Evolutionary conservation across 1,139 yeast genomes (phyloP), one percentile per base, ranked within the genome.

Genomic region (Magnusiomyces tetraspermus): DNA sequence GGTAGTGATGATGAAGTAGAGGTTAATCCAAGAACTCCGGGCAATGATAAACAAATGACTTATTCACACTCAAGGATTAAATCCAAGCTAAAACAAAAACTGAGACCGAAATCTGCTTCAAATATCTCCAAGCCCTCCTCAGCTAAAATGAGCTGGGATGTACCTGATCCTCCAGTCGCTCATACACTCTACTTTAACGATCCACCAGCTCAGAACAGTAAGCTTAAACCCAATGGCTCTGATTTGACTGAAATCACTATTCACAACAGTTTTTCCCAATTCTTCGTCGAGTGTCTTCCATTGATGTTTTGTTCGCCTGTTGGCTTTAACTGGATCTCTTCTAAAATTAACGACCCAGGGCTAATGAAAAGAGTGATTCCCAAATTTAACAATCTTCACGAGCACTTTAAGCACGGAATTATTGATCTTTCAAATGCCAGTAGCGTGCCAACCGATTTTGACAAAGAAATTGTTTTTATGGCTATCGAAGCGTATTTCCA

Each of bases 1-100:
- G 36, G 23, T 21, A 55, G 48, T 31, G 53, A 49, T n/a, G 36
- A 46, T 2, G 53, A 42, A 13, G 40, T 36, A n/a, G n/a, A n/a
- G n/a, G n/a, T n/a, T n/a, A n/a, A n/a, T n/a, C n/a, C n/a, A n/a
- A n/a, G n/a, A n/a, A n/a, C n/a, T n/a, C n/a, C n/a, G n/a, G n/a
- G n/a, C n/a, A n/a, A n/a, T n/a, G n/a, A n/a, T n/a, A n/a, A n/a
- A n/a, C n/a, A n/a, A n/a, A n/a, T n/a, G n/a, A n/a, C n/a, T n/a
- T n/a, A n/a, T n/a, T n/a, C n/a, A n/a, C n/a, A n/a, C n/a, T n/a
- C n/a, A n/a, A n/a, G n/a, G n/a, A n/a, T n/a, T n/a, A n/a, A n/a
- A n/a, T n/a, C n/a, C n/a, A n/a, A n/a, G n/a, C n/a, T n/a, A n/a
- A n/a, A n/a, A n/a, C n/a, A n/a, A n/a, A n/a, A n/a, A n/a, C n/a